Conservation (phyloP, 2,329 filamentous ascomycete genomes). For the Penicillium sp. region DNA sequence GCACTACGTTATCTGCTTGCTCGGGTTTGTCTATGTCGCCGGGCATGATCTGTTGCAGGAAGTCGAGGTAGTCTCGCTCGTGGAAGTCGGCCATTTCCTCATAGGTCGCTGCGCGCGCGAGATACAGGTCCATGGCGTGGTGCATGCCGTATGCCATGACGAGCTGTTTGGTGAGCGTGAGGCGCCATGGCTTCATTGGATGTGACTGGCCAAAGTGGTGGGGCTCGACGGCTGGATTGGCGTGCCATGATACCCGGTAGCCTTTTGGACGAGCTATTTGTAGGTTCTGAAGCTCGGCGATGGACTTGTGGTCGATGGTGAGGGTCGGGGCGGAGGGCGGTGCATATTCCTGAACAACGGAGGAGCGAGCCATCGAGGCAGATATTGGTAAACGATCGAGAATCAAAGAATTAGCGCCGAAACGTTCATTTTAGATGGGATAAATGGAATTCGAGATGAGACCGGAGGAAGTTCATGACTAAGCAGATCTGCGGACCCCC, state of each 20-base stretch:
- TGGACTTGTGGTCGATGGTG: constrained; percentile 53
- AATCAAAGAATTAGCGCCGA: background rate
- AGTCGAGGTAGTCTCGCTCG: constrained; percentile 84
- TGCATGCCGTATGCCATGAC: constrained; percentile 95
- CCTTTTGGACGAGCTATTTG: constrained; percentile 78
- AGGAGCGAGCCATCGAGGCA: constrained; percentile 42
- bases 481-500: background rate
- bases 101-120: constrained; percentile 77
- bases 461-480: background rate
- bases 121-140: constrained; percentile 93
- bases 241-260: constrained; percentile 91
- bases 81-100: constrained; percentile 89
- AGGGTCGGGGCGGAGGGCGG: constrained; percentile 45
- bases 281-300: constrained; percentile 56
- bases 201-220: constrained; percentile 97
- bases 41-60: constrained; percentile 71
- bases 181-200: constrained; percentile 98
- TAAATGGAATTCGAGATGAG: constrained; percentile 3
- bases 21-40: constrained; percentile 66
- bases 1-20: constrained; percentile 57
- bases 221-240: constrained; percentile 90
- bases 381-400: background rate
- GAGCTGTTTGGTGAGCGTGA: constrained; percentile 91
- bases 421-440: constrained; percentile 1
- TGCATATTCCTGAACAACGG: constrained; percentile 53